These are phyloP conservation scores for Viridothelium virens DNA, from an alignment of 495 filamentous ascomycete species.

Conservation along the genomic window DNA sequence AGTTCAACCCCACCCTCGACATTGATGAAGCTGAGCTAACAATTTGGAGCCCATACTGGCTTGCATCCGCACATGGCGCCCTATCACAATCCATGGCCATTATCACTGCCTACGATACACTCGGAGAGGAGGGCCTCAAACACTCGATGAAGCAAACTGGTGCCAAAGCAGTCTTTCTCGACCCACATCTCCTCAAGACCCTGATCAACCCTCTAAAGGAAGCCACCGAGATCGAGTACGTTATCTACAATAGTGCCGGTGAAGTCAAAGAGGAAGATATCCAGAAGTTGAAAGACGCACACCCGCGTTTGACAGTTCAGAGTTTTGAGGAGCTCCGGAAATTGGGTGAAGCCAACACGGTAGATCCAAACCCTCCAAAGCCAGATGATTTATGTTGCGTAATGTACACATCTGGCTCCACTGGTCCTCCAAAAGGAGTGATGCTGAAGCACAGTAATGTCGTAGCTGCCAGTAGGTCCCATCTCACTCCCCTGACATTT, in stretches of 20 bases:
- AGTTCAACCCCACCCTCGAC: neutral
- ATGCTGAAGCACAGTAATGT: slow-evolving; percentile 83
- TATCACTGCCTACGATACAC: slow-evolving; percentile 95
- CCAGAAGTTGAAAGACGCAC: slow-evolving; percentile 66
- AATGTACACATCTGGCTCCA: slow-evolving; percentile 99
- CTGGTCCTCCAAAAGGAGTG: slow-evolving; percentile 92
- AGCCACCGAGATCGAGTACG: slow-evolving; percentile 65
- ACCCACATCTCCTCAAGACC: slow-evolving; percentile 72
- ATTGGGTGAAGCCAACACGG: slow-evolving; percentile 72
- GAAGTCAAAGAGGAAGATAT: slow-evolving; percentile 67
- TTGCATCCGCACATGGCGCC: slow-evolving; percentile 36
- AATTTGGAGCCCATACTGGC: slow-evolving; percentile 30
- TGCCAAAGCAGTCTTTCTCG: slow-evolving; percentile 83
- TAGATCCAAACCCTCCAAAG: slow-evolving; percentile 70
- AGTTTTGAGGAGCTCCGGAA: slow-evolving; percentile 82
- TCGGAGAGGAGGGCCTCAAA: slow-evolving; percentile 85
- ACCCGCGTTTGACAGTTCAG: slow-evolving; percentile 60
- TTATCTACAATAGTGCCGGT: slow-evolving; percentile 71
- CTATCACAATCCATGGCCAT: slow-evolving; percentile 89
- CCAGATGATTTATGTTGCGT: slow-evolving; percentile 92
- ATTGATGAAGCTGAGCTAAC: neutral
- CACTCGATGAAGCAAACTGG: slow-evolving; percentile 86
- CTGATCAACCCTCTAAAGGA: slow-evolving; percentile 77
- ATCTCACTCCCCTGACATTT: neutral
- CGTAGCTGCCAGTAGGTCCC: slow-evolving; percentile 67